Evolutionary conservation across 768 basidiomycete genomes (phyloP).

Genomic region (Lactifluus subvellereus): DNA sequence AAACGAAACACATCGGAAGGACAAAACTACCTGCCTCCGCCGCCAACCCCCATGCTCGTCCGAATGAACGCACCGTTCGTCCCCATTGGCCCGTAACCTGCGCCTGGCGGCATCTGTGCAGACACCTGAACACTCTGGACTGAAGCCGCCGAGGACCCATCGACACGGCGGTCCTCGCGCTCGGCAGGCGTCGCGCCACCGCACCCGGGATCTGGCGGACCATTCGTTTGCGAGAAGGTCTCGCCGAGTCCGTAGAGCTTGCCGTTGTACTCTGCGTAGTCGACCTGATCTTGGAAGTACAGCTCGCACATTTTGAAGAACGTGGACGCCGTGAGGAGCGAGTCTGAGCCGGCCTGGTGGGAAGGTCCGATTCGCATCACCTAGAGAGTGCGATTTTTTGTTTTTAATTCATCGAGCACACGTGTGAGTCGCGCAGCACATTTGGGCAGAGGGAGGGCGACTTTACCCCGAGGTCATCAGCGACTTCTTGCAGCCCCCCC

Average conservation of each 20-base stretch:
- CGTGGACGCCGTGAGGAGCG: conserved; percentile 83
- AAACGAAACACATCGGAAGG: conserved; percentile 8
- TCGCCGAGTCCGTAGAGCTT: conserved; percentile 81
- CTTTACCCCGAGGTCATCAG: conserved; percentile 88
- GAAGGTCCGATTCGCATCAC: conserved; percentile 84
- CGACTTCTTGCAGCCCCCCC: conserved; percentile 92
- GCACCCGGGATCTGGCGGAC: conserved; percentile 56
- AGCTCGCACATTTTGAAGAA: conserved; percentile 95
- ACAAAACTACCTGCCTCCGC: conserved; percentile 19
- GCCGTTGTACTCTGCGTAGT: conserved; percentile 76
- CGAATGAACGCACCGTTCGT: conserved; percentile 24
- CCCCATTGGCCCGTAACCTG: conserved; percentile 23
- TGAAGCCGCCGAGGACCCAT: conserved; percentile 49
- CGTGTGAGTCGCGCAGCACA: conserved; percentile 2
- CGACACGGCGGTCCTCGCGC: conserved; percentile 58
- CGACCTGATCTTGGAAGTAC: conserved; percentile 87
- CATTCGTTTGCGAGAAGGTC: conserved; percentile 65
- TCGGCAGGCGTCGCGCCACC: conserved; percentile 80
- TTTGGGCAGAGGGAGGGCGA: background rate
- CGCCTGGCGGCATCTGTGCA: conserved; percentile 21
- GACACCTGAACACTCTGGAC: conserved; percentile 11
- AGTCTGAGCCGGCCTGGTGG: conserved; percentile 97
- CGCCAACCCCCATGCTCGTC: conserved; percentile 21
- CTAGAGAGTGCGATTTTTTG: conserved; percentile 37
- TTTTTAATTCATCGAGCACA: background rate